These are phyloP conservation scores for Pulveroboletus ravenelii DNA, from an alignment of 768 basidiomycete genomes.

Conservation along the genomic window DNA sequence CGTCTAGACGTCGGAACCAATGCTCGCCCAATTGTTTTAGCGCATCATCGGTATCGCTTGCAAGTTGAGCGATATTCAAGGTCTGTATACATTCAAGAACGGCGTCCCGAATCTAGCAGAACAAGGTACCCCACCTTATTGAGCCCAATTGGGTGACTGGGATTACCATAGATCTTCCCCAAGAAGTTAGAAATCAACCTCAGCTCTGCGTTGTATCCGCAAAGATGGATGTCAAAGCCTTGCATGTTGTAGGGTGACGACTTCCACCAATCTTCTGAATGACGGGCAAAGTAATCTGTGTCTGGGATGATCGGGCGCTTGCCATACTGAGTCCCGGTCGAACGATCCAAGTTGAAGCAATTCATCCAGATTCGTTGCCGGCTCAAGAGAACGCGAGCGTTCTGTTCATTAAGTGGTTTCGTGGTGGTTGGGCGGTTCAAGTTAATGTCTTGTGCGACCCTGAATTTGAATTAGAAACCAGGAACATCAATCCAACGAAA, in stretches of 20 bases:
- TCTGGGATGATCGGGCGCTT: slow-evolving; percentile 77
- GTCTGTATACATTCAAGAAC: slow-evolving; percentile 35
- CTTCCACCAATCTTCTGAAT: slow-evolving; percentile 68
- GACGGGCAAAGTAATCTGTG: slow-evolving; percentile 69
- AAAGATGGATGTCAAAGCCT: slow-evolving; percentile 77
- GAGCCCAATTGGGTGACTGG: slow-evolving; percentile 66
- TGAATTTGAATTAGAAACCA: slow-evolving; percentile 28
- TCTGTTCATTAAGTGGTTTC: slow-evolving; percentile 72
- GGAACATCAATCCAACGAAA: neutral
- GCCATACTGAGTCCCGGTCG: slow-evolving; percentile 84
- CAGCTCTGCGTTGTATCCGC: slow-evolving; percentile 72
- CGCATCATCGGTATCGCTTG: slow-evolving; percentile 64
- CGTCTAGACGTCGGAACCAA: slow-evolving; percentile 52
- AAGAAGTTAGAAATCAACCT: slow-evolving; percentile 58
- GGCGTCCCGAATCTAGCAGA: neutral
- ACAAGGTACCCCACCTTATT: slow-evolving; percentile 50
- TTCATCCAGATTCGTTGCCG: slow-evolving; percentile 87
- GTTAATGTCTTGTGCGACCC: slow-evolving; percentile 86
- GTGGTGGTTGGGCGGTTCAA: slow-evolving; percentile 73
- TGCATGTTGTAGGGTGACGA: slow-evolving; percentile 62
- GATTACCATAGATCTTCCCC: slow-evolving; percentile 66
- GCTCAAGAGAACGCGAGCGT: slow-evolving; percentile 83
- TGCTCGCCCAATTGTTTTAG: slow-evolving; percentile 49
- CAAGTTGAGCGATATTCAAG: slow-evolving; percentile 59
- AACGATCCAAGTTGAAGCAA: slow-evolving; percentile 88